Evolutionary conservation across 495 filamentous ascomycete species (phyloP).

Genomic region (Amniculicola lignicola): DNA sequence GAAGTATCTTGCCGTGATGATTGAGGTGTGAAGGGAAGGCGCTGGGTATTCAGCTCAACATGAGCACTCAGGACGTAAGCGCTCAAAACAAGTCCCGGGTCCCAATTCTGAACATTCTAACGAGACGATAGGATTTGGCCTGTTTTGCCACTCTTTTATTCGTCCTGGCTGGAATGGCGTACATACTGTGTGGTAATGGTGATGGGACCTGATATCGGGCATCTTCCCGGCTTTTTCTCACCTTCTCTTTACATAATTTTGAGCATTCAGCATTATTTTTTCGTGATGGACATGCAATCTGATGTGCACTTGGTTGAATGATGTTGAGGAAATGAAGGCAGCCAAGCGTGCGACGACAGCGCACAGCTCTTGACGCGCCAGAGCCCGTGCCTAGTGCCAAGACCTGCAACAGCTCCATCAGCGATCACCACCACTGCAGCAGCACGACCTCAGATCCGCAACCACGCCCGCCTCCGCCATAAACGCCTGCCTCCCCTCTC

Average conservation of each 20-base stretch:
- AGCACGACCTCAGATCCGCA: not conserved
- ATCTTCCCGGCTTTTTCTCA: no score
- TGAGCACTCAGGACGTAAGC: no score
- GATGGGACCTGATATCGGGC: no score
- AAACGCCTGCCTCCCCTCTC: not conserved
- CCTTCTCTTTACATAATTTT: not conserved
- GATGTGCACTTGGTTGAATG: not conserved
- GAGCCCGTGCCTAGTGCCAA: conserved; percentile 2
- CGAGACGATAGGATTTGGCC: no score
- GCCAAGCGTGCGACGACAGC: conserved; percentile 1
- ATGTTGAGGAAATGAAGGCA: not conserved
- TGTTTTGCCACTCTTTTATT: no score
- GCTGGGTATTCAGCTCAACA: no score
- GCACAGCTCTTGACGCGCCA: conserved; percentile 19
- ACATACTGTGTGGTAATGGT: no score
- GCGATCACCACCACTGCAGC: not conserved
- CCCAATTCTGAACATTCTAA: no score
- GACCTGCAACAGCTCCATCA: not conserved
- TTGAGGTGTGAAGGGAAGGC: no score
- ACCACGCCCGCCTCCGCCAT: not conserved
- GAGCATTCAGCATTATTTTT: not conserved
- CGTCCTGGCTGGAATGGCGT: no score
- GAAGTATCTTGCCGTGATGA: no score
- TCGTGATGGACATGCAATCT: not conserved
- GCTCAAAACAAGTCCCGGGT: no score